These are phyloP conservation scores for Magnaporthiopsis incrustans DNA, from an alignment of 2,329 filamentous ascomycete species.

Conservation along the genomic window DNA sequence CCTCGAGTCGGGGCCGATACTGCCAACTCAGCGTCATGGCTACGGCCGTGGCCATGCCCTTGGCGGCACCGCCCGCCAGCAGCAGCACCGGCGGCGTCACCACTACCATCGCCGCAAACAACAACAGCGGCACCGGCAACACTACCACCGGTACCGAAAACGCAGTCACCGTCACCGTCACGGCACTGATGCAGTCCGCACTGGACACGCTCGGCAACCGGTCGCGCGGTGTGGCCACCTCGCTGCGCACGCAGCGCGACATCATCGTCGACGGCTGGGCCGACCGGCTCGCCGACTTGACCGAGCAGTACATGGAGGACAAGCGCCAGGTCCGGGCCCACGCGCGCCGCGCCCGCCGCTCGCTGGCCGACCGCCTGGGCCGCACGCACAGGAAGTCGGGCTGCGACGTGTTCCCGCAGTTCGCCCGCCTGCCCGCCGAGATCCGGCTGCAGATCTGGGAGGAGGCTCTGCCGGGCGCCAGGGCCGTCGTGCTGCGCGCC, in stretches of 20 bases:
- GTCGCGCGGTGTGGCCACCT: constrained; percentile 1
- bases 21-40: neutral
- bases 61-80: neutral
- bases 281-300: constrained; percentile 3
- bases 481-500: constrained; percentile 8
- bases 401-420: constrained; percentile 11
- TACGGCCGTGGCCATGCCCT: neutral
- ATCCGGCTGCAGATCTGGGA: constrained; percentile 17
- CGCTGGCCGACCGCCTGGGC: neutral
- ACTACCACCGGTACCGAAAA: neutral
- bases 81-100: neutral
- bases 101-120: neutral
- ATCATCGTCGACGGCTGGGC: constrained; percentile 7
- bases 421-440: constrained; percentile 16
- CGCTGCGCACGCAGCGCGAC: constrained; percentile 7
- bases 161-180: neutral
- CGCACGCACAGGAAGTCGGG: neutral
- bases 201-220: neutral
- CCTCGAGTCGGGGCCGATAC: neutral
- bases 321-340: constrained; percentile 6
- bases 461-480: constrained; percentile 4
- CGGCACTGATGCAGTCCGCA: neutral
- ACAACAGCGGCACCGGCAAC: neutral
- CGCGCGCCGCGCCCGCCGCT: neutral
- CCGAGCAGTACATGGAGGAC: constrained; percentile 5